These are phyloP conservation scores for Veloboletus limbatus DNA, from an alignment of 1,284 basidiomycete genomes.

Conservation along the genomic window DNA sequence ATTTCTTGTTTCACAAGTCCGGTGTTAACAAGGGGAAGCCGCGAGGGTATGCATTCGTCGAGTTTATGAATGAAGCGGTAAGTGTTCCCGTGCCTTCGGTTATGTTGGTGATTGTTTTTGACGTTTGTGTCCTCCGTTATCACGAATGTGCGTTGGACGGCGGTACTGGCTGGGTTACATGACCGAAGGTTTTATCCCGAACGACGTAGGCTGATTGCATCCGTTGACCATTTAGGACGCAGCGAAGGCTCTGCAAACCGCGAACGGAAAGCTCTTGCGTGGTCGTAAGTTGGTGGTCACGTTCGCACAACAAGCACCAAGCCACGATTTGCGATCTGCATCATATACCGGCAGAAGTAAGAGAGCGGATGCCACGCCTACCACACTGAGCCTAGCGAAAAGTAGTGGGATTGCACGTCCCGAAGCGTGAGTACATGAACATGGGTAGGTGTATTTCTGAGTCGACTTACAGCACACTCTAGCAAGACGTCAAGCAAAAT, in stretches of 20 bases:
- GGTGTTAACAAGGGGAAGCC: constrained; percentile 90
- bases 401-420: constrained; percentile 53
- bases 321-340: constrained; percentile 38
- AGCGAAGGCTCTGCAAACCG: constrained; percentile 67
- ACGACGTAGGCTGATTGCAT: constrained; percentile 19
- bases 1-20: constrained; percentile 93
- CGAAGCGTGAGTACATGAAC: constrained; percentile 54
- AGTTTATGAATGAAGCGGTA: constrained; percentile 79
- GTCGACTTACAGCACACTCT: constrained; percentile 10
- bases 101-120: constrained; percentile 23
- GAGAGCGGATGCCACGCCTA: constrained; percentile 54
- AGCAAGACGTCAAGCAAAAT: constrained; percentile 84
- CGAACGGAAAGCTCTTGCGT: constrained; percentile 80
- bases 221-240: constrained; percentile 66
- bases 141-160: constrained; percentile 52
- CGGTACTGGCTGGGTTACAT: constrained; percentile 17
- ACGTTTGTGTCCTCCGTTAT: constrained; percentile 24
- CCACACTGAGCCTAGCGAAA: constrained; percentile 86
- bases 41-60: constrained; percentile 92
- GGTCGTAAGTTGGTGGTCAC: constrained; percentile 89
- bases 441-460: constrained; percentile 1
- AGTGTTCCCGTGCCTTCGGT: constrained; percentile 40
- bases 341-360: constrained; percentile 28
- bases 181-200: constrained; percentile 19
- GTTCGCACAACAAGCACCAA: constrained; percentile 79